Evolutionary conservation across 176 grass and related monocot genomes (phyloP).

Genomic region (Areca catechu): DNA sequence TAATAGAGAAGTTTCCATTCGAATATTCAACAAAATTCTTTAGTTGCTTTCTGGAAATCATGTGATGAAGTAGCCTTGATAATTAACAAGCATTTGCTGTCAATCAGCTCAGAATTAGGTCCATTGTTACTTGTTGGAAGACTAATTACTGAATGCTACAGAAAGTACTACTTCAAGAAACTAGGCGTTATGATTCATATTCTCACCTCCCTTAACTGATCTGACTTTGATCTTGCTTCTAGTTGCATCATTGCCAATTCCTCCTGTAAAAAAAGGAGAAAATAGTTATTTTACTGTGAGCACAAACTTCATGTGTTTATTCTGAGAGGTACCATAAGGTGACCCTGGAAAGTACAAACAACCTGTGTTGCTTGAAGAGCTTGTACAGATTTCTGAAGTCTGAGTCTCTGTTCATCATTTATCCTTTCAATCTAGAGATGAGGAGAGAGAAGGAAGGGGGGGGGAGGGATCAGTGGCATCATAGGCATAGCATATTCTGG

Average conservation of each 20-base stretch:
- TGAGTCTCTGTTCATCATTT: background rate
- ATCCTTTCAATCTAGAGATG: slow-evolving; percentile 1
- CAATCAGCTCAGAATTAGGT: background rate
- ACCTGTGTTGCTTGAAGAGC: background rate
- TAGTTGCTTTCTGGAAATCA: no score
- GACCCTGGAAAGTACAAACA: background rate
- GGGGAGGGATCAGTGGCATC: background rate
- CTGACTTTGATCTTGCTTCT: slow-evolving; percentile 7
- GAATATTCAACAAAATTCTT: no score
- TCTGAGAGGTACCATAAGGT: background rate
- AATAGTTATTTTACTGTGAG: background rate
- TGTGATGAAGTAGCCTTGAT: no score
- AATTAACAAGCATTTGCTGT: no score
- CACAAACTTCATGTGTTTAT: background rate
- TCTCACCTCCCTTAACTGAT: background rate
- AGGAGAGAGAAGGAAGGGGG: no score
- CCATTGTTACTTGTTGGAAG: background rate
- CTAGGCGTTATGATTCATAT: background rate
- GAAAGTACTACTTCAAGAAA: background rate
- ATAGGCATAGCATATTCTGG: background rate
- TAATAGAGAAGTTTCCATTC: no score
- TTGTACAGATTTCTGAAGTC: background rate
- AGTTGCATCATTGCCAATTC: slow-evolving; percentile 1
- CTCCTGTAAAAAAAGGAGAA: slow-evolving; percentile 2
- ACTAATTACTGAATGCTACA: background rate